Conservation (phyloP, 768 basidiomycete species). For the Leucocoprinus sp. region DNA sequence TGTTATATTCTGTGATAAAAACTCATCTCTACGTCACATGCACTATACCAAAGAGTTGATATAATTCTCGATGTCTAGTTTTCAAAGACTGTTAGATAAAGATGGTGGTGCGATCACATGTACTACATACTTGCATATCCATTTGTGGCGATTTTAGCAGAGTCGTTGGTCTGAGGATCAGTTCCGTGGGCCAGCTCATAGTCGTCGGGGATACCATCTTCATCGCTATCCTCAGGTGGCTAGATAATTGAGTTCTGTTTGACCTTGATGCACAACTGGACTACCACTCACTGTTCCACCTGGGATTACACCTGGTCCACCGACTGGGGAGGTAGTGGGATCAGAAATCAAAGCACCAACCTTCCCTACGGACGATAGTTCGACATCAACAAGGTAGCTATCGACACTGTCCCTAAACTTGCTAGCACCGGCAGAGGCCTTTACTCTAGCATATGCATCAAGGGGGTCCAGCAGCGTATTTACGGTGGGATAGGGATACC, state of each 20-base stretch:
- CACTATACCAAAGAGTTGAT: slow-evolving; percentile 24
- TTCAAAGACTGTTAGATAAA: neutral
- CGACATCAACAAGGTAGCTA: slow-evolving; percentile 25
- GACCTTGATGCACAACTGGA: neutral
- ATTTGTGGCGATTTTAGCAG: slow-evolving; percentile 23
- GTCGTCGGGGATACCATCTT: slow-evolving; percentile 26
- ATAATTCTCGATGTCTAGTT: slow-evolving; percentile 28
- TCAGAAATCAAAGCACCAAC: slow-evolving; percentile 25
- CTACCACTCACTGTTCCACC: slow-evolving; percentile 24
- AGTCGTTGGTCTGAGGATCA: slow-evolving; percentile 23
- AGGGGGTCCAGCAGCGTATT: slow-evolving; percentile 21
- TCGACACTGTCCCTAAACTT: slow-evolving; percentile 26
- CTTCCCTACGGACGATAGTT: slow-evolving; percentile 24
- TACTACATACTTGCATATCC: slow-evolving; percentile 26
- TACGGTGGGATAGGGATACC: slow-evolving; percentile 25
- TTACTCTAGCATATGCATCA: slow-evolving; percentile 23
- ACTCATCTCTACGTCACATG: neutral
- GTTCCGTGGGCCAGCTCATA: slow-evolving; percentile 26
- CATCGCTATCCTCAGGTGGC: slow-evolving; percentile 23
- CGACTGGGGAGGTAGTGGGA: slow-evolving; percentile 20
- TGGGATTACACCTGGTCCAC: slow-evolving; percentile 23
- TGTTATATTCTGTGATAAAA: slow-evolving; percentile 1
- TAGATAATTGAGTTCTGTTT: slow-evolving; percentile 5
- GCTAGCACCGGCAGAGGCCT: slow-evolving; percentile 23
- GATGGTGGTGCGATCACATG: neutral